Evolutionary conservation across 1,139 yeast genomes (phyloP).

Genomic region (Debaryomyces psychrophilus): DNA sequence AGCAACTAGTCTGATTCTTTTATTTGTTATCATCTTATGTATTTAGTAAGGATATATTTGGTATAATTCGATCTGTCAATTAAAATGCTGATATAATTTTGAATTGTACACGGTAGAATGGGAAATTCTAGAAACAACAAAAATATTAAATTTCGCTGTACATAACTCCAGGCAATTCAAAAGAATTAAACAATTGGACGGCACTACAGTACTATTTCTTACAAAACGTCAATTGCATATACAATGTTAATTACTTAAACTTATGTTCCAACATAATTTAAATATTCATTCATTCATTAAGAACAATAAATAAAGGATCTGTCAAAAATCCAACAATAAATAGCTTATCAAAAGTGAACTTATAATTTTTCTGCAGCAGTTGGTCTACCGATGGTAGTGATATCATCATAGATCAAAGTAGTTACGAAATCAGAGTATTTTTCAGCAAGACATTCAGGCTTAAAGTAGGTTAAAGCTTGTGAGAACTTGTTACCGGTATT

Average conservation of each 20-base stretch:
- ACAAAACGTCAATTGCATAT: constrained; percentile 1
- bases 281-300: constrained; percentile 9
- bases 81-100: background rate
- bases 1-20: constrained; percentile 24
- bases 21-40: constrained; percentile 20
- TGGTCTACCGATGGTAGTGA: constrained; percentile 58
- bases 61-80: background rate
- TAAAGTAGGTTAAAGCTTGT: constrained; percentile 66
- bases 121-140: background rate
- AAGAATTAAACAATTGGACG: background rate
- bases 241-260: constrained; percentile 1
- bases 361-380: constrained; percentile 48
- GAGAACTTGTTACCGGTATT: constrained; percentile 59
- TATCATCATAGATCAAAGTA: constrained; percentile 68
- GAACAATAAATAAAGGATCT: constrained; percentile 7
- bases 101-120: background rate
- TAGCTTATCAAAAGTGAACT: constrained; percentile 11
- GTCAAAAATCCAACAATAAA: constrained; percentile 3
- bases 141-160: background rate
- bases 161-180: background rate
- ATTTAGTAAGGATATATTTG: background rate
- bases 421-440: constrained; percentile 76
- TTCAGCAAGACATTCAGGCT: constrained; percentile 67
- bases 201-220: background rate
- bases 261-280: background rate